A percentile compares a stretch with the other conserved stretches of the same genome.
Evolutionary conservation across 106 monocot genomes (phyloP).

Genomic region (Iris macrosiphon): DNA sequence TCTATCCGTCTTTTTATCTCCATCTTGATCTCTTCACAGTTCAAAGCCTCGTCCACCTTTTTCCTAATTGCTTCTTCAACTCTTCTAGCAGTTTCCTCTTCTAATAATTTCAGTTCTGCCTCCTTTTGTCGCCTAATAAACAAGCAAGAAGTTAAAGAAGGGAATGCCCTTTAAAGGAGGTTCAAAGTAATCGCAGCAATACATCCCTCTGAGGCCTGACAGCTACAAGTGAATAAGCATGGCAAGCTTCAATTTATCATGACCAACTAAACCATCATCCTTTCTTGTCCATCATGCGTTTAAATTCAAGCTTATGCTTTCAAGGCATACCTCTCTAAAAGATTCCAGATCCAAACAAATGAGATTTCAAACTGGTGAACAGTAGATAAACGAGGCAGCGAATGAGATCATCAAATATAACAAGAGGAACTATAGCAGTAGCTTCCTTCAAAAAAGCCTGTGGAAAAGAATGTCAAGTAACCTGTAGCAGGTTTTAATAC

Average conservation of each 20-base stretch:
- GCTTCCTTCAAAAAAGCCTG: slow-evolving; percentile 91
- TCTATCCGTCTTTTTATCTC: slow-evolving; percentile 79
- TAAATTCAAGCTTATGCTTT: slow-evolving; percentile 64
- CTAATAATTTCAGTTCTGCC: slow-evolving; percentile 85
- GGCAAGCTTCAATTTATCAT: slow-evolving; percentile 30
- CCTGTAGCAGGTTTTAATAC: slow-evolving; percentile 63
- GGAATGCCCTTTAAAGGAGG: slow-evolving; percentile 10
- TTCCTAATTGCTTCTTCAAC: slow-evolving; percentile 94
- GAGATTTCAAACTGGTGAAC: slow-evolving; percentile 82
- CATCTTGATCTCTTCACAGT: slow-evolving; percentile 68
- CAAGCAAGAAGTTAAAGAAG: slow-evolving; percentile 19
- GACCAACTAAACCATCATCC: slow-evolving; percentile 17
- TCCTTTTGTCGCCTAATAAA: slow-evolving; percentile 76
- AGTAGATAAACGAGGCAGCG: slow-evolving; percentile 87
- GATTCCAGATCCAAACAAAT: slow-evolving; percentile 90
- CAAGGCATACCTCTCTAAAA: slow-evolving; percentile 96
- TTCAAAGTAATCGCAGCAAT: slow-evolving; percentile 4
- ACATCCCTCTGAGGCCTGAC: slow-evolving; percentile 17
- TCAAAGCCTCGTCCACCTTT: slow-evolving; percentile 83
- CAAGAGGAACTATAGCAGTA: slow-evolving; percentile 95
- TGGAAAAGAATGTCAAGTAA: slow-evolving; percentile 82
- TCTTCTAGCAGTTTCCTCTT: slow-evolving; percentile 93
- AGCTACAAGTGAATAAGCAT: slow-evolving; percentile 28
- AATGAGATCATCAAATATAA: slow-evolving; percentile 92
- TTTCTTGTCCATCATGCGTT: slow-evolving; percentile 16